Evolutionary conservation across 2,329 filamentous ascomycete species (phyloP).

Genomic region (Leptographium lundbergii): DNA sequence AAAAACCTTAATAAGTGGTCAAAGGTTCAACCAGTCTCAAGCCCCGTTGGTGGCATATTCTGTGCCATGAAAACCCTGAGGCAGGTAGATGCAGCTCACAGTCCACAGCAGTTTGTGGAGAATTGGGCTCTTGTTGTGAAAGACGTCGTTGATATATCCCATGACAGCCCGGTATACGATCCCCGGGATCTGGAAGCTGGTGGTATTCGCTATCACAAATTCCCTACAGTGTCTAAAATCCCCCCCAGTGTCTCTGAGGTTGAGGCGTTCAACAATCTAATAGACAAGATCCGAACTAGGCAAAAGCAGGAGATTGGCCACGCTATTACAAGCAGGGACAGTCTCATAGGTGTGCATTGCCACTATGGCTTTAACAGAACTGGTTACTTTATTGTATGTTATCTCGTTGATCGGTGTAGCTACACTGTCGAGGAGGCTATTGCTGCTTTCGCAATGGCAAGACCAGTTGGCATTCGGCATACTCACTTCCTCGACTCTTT

Average conservation of each 20-base stretch:
- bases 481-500: constrained; percentile 78
- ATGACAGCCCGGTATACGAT: constrained; percentile 83
- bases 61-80: constrained; percentile 87
- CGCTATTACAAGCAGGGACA: constrained; percentile 15
- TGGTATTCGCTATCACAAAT: constrained; percentile 67
- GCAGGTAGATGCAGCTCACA: constrained; percentile 75
- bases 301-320: not conserved
- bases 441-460: constrained; percentile 57
- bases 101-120: constrained; percentile 57
- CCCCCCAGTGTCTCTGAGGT: constrained; percentile 53
- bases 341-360: constrained; percentile 69
- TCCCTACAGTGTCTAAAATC: constrained; percentile 83
- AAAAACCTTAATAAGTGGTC: constrained; percentile 94
- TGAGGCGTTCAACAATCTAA: constrained; percentile 38
- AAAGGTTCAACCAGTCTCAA: constrained; percentile 63
- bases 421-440: constrained; percentile 66
- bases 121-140: constrained; percentile 55
- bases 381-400: constrained; percentile 80
- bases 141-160: constrained; percentile 80
- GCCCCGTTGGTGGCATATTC: constrained; percentile 66
- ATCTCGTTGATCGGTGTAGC: constrained; percentile 70
- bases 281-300: constrained; percentile 42
- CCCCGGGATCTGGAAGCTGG: constrained; percentile 54
- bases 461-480: constrained; percentile 78
- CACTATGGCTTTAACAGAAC: constrained; percentile 95